These are phyloP conservation scores for Chaetomiaceae sp. DNA, from an alignment of 2,329 filamentous ascomycete genomes.

Conservation along the genomic window DNA sequence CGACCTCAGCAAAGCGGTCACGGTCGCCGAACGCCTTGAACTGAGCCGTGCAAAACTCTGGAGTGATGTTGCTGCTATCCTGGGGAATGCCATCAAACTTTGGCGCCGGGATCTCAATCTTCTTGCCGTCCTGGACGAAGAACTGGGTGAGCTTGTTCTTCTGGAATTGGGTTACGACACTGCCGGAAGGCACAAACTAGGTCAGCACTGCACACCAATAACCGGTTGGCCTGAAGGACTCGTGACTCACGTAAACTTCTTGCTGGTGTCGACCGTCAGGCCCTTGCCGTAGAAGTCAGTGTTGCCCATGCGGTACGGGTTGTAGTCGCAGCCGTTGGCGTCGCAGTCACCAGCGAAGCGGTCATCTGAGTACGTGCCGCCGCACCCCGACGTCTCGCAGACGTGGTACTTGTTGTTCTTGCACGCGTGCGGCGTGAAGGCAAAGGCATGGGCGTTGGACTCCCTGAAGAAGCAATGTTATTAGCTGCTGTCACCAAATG, in stretches of 20 bases:
- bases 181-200: background rate
- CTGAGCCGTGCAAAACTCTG: constrained; percentile 51
- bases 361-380: constrained; percentile 38
- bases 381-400: constrained; percentile 36
- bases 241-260: constrained; percentile 39
- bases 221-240: background rate
- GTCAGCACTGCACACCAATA: background rate
- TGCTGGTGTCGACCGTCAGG: constrained; percentile 46
- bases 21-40: constrained; percentile 51
- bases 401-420: constrained; percentile 39
- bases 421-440: constrained; percentile 34
- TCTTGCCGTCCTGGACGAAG: constrained; percentile 51
- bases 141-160: constrained; percentile 46
- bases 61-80: constrained; percentile 45
- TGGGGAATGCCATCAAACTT: constrained; percentile 25
- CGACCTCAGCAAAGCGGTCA: constrained; percentile 47
- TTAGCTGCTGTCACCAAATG: background rate
- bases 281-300: constrained; percentile 52
- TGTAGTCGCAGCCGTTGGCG: constrained; percentile 58
- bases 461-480: background rate
- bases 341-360: constrained; percentile 53
- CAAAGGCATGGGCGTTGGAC: background rate
- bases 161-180: constrained; percentile 55
- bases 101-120: constrained; percentile 42
- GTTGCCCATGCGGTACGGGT: constrained; percentile 54